These are phyloP conservation scores for Schizophyllum commune DNA, from an alignment of 1,284 basidiomycete species.

Conservation along the genomic window DNA sequence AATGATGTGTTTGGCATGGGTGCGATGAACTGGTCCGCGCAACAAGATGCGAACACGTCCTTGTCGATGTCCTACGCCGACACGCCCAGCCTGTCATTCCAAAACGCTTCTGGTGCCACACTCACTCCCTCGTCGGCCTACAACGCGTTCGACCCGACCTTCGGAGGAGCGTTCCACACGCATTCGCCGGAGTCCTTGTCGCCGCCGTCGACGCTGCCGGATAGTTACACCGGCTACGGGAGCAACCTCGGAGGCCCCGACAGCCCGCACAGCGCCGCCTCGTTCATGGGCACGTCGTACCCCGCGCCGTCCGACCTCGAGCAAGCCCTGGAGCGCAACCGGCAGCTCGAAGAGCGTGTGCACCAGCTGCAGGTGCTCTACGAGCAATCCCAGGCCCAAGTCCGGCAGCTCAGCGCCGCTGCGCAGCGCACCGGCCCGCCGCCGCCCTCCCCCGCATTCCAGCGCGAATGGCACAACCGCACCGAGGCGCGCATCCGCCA, in stretches of 20 bases:
- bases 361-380: constrained; percentile 35
- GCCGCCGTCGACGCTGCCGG: neutral
- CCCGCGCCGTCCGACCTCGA: constrained; percentile 10
- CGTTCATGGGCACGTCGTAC: neutral
- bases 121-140: no score
- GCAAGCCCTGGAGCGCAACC: no score
- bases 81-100: no score
- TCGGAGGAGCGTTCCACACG: neutral
- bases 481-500: constrained; percentile 62
- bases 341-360: constrained; percentile 28
- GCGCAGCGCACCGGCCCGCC: constrained; percentile 25
- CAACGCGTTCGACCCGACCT: neutral
- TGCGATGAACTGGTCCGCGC: no score
- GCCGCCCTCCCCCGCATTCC: constrained; percentile 38
- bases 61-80: no score
- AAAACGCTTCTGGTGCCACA: no score
- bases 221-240: no score
- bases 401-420: constrained; percentile 27
- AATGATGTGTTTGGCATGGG: no score
- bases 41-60: no score
- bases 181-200: neutral
- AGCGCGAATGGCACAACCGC: constrained; percentile 57
- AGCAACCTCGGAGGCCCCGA: no score
- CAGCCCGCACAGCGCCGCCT: constrained; percentile 2
- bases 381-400: constrained; percentile 35